A percentile compares a stretch with the other conserved stretches of the same genome.
phyloP scores from a whole-genome alignment of 768 basidiomycete species.

The Mycena sanguinolenta region DNA sequence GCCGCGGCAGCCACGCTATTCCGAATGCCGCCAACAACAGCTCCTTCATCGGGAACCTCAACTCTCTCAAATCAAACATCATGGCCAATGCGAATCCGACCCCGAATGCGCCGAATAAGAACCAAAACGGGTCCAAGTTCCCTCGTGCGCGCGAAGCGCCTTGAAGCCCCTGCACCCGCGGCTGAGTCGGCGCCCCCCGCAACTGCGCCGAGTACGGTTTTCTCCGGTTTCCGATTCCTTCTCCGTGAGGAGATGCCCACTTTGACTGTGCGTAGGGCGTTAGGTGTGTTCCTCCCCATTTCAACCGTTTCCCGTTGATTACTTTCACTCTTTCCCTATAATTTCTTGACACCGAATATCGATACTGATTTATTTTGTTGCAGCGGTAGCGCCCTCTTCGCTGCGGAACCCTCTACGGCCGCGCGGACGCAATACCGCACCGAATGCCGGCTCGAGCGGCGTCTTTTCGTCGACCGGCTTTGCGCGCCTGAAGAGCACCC shows the following conservation, averaged over 20 bases:
- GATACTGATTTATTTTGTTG: not conserved
- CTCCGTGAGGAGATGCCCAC: slow-evolving; percentile 78
- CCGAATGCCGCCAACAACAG: not conserved
- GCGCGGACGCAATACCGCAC: slow-evolving; percentile 77
- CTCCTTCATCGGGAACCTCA: too few relatives aligned
- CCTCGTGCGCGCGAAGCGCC: not conserved
- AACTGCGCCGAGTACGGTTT: slow-evolving; percentile 44
- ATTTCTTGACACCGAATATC: slow-evolving; percentile 2
- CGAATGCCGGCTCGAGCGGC: slow-evolving; percentile 94
- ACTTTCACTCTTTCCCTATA: too few relatives aligned
- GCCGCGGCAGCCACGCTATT: not conserved
- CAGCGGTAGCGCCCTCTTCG: slow-evolving; percentile 79
- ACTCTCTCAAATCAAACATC: too few relatives aligned
- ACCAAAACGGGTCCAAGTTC: not conserved
- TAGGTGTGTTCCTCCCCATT: slow-evolving; percentile 74
- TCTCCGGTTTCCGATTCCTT: slow-evolving; percentile 68
- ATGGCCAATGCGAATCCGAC: too few relatives aligned
- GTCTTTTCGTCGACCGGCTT: slow-evolving; percentile 81
- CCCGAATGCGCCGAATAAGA: too few relatives aligned
- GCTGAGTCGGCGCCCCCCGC: not conserved
- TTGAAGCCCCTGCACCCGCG: not conserved
- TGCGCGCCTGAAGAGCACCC: slow-evolving; percentile 77
- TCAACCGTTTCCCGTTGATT: too few relatives aligned
- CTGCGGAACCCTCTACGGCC: slow-evolving; percentile 62
- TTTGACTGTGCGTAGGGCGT: slow-evolving; percentile 74